Evolutionary conservation across 805 yeast genomes (phyloP).

Genomic region (Yarrowia porcina): DNA sequence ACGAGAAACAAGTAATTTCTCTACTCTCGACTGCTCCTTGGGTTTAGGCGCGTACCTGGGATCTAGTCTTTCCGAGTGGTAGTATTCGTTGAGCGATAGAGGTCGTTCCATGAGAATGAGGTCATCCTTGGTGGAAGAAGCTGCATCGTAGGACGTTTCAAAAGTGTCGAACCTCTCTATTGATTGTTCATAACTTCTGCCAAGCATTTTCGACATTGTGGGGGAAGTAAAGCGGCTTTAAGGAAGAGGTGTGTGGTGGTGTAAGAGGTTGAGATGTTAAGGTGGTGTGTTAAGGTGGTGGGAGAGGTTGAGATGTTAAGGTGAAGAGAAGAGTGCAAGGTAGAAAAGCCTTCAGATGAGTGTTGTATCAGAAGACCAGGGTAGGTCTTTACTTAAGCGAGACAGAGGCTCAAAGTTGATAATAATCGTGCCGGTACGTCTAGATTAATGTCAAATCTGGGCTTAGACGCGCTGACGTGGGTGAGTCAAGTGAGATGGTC

Average conservation of each 20-base stretch:
- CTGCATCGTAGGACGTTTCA: not conserved
- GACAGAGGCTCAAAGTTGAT: too few species aligned
- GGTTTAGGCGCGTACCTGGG: not conserved
- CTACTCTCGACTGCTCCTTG: not conserved
- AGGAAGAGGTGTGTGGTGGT: not conserved
- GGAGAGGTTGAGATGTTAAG: too few species aligned
- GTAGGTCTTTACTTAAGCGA: too few species aligned
- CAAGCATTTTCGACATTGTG: not conserved
- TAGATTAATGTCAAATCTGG: too few species aligned
- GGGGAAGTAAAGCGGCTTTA: not conserved
- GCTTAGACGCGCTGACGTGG: too few species aligned
- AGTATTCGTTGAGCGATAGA: not conserved
- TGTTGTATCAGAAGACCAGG: too few species aligned
- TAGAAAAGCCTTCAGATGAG: too few species aligned
- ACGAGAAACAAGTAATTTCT: not conserved
- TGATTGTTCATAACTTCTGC: not conserved
- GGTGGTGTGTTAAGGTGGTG: too few species aligned
- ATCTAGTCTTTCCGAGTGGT: conserved; percentile 10
- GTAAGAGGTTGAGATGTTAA: not conserved
- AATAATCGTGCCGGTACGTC: too few species aligned
- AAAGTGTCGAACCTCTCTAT: not conserved
- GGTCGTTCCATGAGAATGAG: not conserved
- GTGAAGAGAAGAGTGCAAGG: too few species aligned
- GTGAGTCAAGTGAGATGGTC: too few species aligned
- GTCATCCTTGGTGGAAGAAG: not conserved